Base-by-base conservation (phyloP, 768 basidiomycete genomes). In the Hemileccinum rubropunctum region DNA sequence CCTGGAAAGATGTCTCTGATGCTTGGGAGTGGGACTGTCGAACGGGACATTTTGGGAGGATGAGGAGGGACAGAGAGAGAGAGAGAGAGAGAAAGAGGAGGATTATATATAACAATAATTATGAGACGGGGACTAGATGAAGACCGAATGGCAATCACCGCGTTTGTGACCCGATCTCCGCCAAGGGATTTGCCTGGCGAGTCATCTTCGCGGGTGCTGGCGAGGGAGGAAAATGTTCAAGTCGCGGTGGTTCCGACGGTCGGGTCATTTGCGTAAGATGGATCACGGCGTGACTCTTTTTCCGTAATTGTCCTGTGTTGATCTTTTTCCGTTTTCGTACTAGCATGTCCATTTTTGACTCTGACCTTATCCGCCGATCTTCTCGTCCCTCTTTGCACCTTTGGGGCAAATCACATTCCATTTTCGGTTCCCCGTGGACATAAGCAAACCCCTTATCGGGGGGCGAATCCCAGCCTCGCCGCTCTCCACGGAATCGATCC, bases 1-100 rank as follows among this genome's bases (percentile, higher is more conserved):
- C 80, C 78, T 40, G 80, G 80, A 52, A 81, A 82, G 71, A 81
- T 77, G 52, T 80, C 77, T 18, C 74, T 71, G 30, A 80, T 79
- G 56, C 76, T 76, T 21, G 79, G 80, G 23, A 81, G 66, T 2
- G 73, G 64, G 1, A 68, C 61, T 8, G 53, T 54, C 1, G 55
- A 57, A 21, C 62, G 64, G 27, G 66, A 51, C 65, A 67, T 68
- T 30, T 23, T 18, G 2, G 18, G 33, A 2, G 44, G 5, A n/a
- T n/a, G n/a, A n/a, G n/a, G n/a, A n/a, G n/a, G n/a, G n/a, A n/a
- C n/a, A n/a, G n/a, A n/a, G 12, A 23, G 45, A 23, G 18, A 37
- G 37, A 11, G 27, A 20, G 21, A 14, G 42, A 30, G 27, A 5
- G 27, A 9, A 9, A 28, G 44, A 39, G 50, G 42, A 39, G 42